Percentiles rank a stretch among this genome's conserved stretches.
These are phyloP conservation scores for Hibiscus tridactylites DNA, from an alignment of 345 rosid genomes.

Conservation along the genomic window DNA sequence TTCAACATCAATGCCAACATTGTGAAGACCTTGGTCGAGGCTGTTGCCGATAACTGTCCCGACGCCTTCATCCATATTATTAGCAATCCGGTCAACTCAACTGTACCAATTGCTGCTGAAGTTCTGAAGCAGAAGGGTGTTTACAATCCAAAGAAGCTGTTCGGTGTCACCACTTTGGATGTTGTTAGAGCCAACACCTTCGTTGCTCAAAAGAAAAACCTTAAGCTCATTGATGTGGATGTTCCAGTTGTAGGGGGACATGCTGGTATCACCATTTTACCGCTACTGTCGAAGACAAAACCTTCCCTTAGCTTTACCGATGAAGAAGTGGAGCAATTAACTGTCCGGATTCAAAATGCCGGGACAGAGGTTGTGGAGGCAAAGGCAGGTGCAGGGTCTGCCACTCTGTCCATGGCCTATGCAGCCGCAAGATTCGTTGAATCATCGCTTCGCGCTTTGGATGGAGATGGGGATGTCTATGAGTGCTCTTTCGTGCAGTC, in stretches of 20 bases:
- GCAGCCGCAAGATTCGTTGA: constrained; percentile 95
- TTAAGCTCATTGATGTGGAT: constrained; percentile 83
- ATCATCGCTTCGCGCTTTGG: constrained; percentile 93
- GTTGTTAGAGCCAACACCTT: constrained; percentile 89
- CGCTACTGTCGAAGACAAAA: constrained; percentile 72
- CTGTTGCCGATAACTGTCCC: constrained; percentile 84
- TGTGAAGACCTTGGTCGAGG: constrained; percentile 65
- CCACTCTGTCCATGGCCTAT: constrained; percentile 94
- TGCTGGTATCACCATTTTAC: constrained; percentile 87
- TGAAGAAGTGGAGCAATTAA: constrained; percentile 62
- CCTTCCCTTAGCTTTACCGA: constrained; percentile 66
- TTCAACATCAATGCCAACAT: constrained; percentile 83
- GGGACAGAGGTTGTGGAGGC: constrained; percentile 97
- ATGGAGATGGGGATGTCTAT: constrained; percentile 81
- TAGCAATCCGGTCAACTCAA: constrained; percentile 93
- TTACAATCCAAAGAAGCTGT: constrained; percentile 81
- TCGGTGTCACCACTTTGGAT: constrained; percentile 76
- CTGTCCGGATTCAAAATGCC: constrained; percentile 85
- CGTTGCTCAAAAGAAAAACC: constrained; percentile 77
- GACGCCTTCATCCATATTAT: constrained; percentile 81
- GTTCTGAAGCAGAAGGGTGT: constrained; percentile 79
- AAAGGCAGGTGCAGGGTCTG: constrained; percentile 95
- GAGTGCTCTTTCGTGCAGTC: constrained; percentile 83
- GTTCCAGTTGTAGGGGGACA: constrained; percentile 95
- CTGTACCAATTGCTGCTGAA: constrained; percentile 88